Base-by-base conservation (phyloP, 352 stramenopile genomes). In the Globisporangium megalacanthum region DNA sequence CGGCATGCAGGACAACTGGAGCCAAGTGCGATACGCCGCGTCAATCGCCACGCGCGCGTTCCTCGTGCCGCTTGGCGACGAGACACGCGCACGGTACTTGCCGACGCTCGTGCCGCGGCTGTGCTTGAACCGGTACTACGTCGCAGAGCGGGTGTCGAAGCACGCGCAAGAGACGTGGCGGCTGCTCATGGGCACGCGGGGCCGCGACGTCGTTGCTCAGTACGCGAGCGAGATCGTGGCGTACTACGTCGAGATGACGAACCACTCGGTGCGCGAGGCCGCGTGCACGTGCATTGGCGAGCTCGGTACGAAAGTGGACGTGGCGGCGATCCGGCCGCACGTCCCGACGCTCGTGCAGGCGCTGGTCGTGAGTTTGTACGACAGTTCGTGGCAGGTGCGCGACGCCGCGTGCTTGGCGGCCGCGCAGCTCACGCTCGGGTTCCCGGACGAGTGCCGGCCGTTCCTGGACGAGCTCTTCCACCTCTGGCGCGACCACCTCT, bases 51-150 rank as follows among this genome's bases (percentile, higher is more conserved):
- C 84, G 49, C 85, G 95, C 8, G 78, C 79, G 6, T 97, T 98
- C 64, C 66, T 97, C 25, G 20, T 75, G 33, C 90, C 89, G 58
- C 82, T 98, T 13, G 67, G 79, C 46, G 46, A 66, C 5, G 57
- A 86, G 6, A 60, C 70, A 3, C 80, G 79, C 20, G 62, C 69
- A 1, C 51, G 65, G 11, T 97, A 96, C 57, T 68, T 90, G 11
- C 75, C 75, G 1, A 57, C 84, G n/a, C 64, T 99, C 7, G 70
- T 98, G 25, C 94, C 95, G 15, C 84, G 93, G 14, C 93, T 99
- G 83, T 98, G 94, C 66, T 70, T 99, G n/a, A 99, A 99, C 74
- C 89, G 96, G 35, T 96, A 97, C 66, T 99, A 98, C 65, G 79
- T 98, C 35, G 96, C 96, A 0, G 94, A 98, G 68, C 94, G 96